Conservation (phyloP, 208 protist species). For the Crithidia thermophila region DNA sequence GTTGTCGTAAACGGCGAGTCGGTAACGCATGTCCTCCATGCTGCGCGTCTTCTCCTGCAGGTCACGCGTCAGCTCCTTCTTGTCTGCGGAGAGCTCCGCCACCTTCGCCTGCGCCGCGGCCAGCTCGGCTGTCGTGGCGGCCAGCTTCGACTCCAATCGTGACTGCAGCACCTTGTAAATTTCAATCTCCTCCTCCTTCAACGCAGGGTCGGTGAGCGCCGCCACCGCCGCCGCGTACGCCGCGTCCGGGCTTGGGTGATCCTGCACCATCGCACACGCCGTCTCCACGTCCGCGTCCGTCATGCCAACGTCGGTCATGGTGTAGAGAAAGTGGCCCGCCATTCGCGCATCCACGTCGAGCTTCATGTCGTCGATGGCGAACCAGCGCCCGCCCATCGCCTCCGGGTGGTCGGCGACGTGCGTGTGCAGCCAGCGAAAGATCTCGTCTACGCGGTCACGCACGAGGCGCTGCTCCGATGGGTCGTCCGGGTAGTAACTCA, state of each 20-base stretch:
- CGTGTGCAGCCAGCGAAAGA: constrained; percentile 74
- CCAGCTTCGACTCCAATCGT: constrained; percentile 37
- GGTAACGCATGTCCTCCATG: constrained; percentile 76
- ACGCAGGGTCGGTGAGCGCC: constrained; percentile 54
- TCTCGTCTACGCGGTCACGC: constrained; percentile 84
- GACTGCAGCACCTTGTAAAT: constrained; percentile 53
- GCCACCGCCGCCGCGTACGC: constrained; percentile 35
- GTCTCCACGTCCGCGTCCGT: constrained; percentile 53
- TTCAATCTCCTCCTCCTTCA: constrained; percentile 74
- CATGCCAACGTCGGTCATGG: constrained; percentile 70
- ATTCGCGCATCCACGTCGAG: constrained; percentile 83
- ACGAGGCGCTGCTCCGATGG: constrained; percentile 79
- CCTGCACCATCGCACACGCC: constrained; percentile 37
- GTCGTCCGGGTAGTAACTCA: constrained; percentile 83
- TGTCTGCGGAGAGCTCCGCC: constrained; percentile 13
- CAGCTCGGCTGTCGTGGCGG: constrained; percentile 23
- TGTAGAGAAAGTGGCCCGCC: constrained; percentile 80
- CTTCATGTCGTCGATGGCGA: constrained; percentile 91
- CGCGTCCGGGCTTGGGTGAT: constrained; percentile 36
- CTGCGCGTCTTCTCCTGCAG: constrained; percentile 37
- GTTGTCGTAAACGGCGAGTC: constrained; percentile 67
- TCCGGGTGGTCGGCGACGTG: constrained; percentile 75
- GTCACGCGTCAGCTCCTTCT: constrained; percentile 33
- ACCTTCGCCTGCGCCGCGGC: constrained; percentile 18
- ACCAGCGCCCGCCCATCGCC: constrained; percentile 79